Evolutionary conservation across 768 basidiomycete species (phyloP).

Genomic region (Rhizopogon vinicolor): DNA sequence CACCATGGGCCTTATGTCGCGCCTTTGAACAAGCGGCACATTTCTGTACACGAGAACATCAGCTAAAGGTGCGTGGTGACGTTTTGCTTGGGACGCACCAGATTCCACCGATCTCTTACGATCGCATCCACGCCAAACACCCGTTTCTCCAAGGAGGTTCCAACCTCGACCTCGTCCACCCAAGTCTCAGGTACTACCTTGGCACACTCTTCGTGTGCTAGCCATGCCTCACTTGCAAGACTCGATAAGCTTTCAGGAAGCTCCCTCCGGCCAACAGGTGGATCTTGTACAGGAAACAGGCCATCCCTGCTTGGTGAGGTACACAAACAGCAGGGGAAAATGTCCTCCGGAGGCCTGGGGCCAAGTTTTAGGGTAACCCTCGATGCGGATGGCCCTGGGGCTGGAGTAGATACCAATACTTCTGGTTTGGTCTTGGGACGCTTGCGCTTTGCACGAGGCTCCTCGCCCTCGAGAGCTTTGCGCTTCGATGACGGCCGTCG

Average conservation of each 20-base stretch:
- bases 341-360: conserved; percentile 54
- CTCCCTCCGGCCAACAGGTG: conserved; percentile 53
- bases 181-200: conserved; percentile 87
- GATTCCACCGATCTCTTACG: conserved; percentile 87
- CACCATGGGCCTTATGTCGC: conserved; percentile 64
- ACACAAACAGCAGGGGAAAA: conserved; percentile 68
- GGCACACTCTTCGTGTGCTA: conserved; percentile 80
- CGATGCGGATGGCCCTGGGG: conserved; percentile 30
- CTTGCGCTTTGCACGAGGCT: conserved; percentile 21
- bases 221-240: conserved; percentile 41
- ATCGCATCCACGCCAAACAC: conserved; percentile 88
- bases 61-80: not conserved
- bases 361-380: conserved; percentile 65
- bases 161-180: conserved; percentile 64
- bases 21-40: conserved; percentile 80
- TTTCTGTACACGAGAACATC: conserved; percentile 53
- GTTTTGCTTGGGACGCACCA: conserved; percentile 49
- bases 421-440: conserved; percentile 15
- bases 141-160: conserved; percentile 34
- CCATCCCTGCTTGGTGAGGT: conserved; percentile 48
- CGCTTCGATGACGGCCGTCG: conserved; percentile 29
- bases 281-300: conserved; percentile 64
- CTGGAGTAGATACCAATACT: not conserved
- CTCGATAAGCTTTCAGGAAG: conserved; percentile 33
- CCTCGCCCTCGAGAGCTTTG: conserved; percentile 28